These are phyloP conservation scores for Theileria sp. DNA, from an alignment of 169 alveolate genomes.

Conservation along the genomic window DNA sequence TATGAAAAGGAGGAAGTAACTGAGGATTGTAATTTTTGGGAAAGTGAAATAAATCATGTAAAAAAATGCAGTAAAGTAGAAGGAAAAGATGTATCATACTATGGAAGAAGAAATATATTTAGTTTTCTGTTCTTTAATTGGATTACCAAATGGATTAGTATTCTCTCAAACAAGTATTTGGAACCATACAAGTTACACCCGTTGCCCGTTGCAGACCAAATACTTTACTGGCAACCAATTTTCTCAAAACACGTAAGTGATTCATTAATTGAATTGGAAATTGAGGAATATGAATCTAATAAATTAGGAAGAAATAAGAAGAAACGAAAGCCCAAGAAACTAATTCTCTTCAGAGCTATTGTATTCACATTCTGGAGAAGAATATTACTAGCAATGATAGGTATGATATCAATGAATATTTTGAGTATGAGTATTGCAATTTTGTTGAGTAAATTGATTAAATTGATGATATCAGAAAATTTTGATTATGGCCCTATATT, in stretches of 20 bases:
- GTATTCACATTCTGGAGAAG: constrained; percentile 40
- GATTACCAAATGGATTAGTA: constrained; percentile 38
- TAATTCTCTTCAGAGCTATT: constrained; percentile 29
- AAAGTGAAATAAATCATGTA: constrained; percentile 1
- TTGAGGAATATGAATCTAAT: background rate
- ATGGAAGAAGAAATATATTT: constrained; percentile 16
- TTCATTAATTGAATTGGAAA: constrained; percentile 23
- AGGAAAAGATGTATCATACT: constrained; percentile 10
- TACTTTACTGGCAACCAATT: constrained; percentile 4
- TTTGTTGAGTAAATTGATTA: background rate
- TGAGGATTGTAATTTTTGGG: constrained; percentile 17
- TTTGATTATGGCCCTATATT: background rate
- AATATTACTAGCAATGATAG: constrained; percentile 14
- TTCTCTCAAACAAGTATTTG: constrained; percentile 6
- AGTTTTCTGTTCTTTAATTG: constrained; percentile 35
- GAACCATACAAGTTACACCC: constrained; percentile 35
- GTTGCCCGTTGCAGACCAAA: constrained; percentile 47
- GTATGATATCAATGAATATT: constrained; percentile 21
- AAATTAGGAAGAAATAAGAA: background rate
- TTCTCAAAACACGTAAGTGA: constrained; percentile 53
- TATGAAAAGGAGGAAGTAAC: background rate
- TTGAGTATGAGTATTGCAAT: constrained; percentile 34
- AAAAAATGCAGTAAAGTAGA: constrained; percentile 4
- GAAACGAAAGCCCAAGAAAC: background rate
- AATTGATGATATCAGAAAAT: background rate